These are phyloP conservation scores for Cymbidium sinense DNA, from an alignment of 106 monocot species.

Conservation along the genomic window DNA sequence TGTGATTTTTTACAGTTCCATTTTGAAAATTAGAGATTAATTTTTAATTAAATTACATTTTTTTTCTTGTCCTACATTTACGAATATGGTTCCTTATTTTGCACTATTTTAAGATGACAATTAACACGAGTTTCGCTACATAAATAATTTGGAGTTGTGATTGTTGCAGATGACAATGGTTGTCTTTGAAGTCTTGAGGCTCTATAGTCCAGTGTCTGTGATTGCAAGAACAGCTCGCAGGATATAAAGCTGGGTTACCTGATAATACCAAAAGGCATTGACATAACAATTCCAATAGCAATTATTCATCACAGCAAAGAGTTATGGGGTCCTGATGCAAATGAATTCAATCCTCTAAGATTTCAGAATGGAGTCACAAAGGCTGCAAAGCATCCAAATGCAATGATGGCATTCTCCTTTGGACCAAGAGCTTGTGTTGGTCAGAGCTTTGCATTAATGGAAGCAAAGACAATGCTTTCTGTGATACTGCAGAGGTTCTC, in stretches of 20 bases:
- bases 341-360: constrained; percentile 47
- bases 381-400: constrained; percentile 44
- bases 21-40: no score
- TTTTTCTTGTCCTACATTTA: no score
- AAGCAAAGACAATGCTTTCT: constrained; percentile 50
- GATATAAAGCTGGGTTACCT: constrained; percentile 34
- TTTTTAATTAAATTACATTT: no score
- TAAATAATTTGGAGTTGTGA: neutral
- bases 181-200: constrained; percentile 40
- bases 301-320: constrained; percentile 38
- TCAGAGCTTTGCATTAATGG: constrained; percentile 54
- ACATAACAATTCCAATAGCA: constrained; percentile 24
- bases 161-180: constrained; percentile 37
- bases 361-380: constrained; percentile 42
- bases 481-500: constrained; percentile 60
- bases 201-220: constrained; percentile 30
- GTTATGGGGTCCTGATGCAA: constrained; percentile 42
- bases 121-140: no score
- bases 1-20: no score
- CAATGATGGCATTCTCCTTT: constrained; percentile 44
- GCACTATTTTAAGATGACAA: no score
- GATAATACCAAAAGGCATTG: constrained; percentile 24
- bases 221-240: constrained; percentile 13
- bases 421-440: constrained; percentile 55
- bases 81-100: no score